Evolutionary conservation across 2,329 filamentous ascomycete genomes (phyloP).

Genomic region (Thielaviopsis cerberus): DNA sequence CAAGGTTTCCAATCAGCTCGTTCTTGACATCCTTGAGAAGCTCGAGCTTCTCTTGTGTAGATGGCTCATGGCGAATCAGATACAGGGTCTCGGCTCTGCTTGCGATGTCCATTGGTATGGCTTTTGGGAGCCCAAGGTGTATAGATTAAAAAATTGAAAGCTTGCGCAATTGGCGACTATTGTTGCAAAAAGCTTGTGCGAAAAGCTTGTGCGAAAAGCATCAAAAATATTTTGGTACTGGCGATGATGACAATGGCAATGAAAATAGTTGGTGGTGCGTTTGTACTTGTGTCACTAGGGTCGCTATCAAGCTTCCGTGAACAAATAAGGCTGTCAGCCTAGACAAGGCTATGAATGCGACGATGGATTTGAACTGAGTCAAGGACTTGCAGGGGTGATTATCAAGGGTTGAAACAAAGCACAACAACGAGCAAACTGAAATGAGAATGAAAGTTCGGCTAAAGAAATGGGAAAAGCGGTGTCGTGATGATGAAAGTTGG

Average conservation of each 20-base stretch:
- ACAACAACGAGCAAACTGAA: too few relatives aligned
- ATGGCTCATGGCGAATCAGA: not conserved
- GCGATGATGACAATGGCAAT: not conserved
- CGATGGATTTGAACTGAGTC: not conserved
- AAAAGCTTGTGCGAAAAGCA: too few relatives aligned
- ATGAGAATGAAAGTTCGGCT: too few relatives aligned
- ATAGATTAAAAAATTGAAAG: too few relatives aligned
- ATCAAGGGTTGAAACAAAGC: not conserved
- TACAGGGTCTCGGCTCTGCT: not conserved
- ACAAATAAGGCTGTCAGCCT: slow-evolving; percentile 1
- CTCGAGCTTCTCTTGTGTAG: slow-evolving; percentile 30
- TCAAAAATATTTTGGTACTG: too few relatives aligned
- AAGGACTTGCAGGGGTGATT: too few relatives aligned
- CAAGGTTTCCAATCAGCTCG: slow-evolving; percentile 69
- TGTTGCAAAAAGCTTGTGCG: too few relatives aligned
- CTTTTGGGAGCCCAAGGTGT: too few relatives aligned
- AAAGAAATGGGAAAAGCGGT: too few relatives aligned
- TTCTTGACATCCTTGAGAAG: slow-evolving; percentile 66
- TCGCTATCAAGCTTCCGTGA: not conserved
- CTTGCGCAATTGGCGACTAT: too few relatives aligned
- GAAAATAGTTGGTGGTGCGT: not conserved
- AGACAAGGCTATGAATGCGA: not conserved
- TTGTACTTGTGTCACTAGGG: not conserved
- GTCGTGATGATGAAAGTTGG: too few relatives aligned
- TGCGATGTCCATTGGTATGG: not conserved